Percentiles rank a stretch among this genome's conserved stretches.
Evolutionary conservation across 2,329 filamentous ascomycete species (phyloP).

Genomic region (Mycosphaerella sp.): DNA sequence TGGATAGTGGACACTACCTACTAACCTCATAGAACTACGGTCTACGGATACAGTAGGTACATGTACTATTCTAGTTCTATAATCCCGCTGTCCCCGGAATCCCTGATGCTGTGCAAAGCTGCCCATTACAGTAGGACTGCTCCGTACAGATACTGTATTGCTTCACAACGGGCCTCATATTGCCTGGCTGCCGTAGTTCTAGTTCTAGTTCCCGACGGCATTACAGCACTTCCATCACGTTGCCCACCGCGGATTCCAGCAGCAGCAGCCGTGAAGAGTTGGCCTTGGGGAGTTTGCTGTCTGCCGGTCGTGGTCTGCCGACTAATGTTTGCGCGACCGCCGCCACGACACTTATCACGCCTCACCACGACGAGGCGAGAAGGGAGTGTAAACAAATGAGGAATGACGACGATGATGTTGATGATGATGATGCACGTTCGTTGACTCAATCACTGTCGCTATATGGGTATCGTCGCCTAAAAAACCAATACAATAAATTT

Average conservation of each 20-base stretch:
- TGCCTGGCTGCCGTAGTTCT: conserved; percentile 8
- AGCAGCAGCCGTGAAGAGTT: not conserved
- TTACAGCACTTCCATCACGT: conserved; percentile 21
- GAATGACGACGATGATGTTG: not conserved
- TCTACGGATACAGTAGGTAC: no score
- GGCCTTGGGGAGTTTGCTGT: not conserved
- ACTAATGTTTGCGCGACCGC: not conserved
- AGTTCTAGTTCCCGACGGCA: conserved; percentile 17
- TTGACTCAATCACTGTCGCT: conserved; percentile 6
- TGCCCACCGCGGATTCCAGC: conserved; percentile 10
- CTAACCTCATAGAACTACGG: no score
- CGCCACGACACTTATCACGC: not conserved
- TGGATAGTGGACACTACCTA: no score
- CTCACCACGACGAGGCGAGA: not conserved
- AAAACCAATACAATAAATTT: conserved; percentile 8
- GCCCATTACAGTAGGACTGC: no score
- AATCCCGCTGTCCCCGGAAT: conserved; percentile 10
- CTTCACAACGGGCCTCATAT: conserved; percentile 13
- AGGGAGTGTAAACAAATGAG: not conserved
- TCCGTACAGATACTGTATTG: no score
- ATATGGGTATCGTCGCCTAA: conserved; percentile 11
- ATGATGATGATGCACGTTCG: not conserved
- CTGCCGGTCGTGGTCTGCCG: not conserved
- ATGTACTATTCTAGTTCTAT: not conserved
- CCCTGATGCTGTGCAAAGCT: conserved; percentile 2